Conservation (phyloP, 192 early-diverging fungal genomes). For the Lobosporangium transversale region DNA sequence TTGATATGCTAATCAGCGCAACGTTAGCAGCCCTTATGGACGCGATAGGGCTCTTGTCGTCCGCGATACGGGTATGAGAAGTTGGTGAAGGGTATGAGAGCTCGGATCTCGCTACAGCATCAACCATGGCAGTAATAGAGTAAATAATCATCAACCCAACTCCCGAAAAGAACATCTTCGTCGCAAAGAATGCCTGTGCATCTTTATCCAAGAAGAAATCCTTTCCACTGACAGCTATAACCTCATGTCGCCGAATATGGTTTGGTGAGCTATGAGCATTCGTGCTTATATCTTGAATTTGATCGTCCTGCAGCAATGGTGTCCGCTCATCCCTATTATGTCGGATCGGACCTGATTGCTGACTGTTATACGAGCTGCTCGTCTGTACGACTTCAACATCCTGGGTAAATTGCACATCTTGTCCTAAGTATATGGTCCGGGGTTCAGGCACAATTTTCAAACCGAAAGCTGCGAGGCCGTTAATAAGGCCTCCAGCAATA, state of each 20-base stretch:
- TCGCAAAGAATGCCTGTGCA: conserved; percentile 33
- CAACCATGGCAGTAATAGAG: conserved; percentile 44
- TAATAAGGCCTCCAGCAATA: conserved; percentile 18
- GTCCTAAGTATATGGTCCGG: background rate
- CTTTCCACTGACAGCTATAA: conserved; percentile 21
- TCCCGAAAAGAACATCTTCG: conserved; percentile 39
- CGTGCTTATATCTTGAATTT: background rate
- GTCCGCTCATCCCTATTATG: conserved; percentile 10
- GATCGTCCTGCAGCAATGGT: conserved; percentile 15
- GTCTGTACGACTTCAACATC: background rate
- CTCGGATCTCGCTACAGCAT: conserved; percentile 24
- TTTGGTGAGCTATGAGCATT: background rate
- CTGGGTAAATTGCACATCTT: background rate
- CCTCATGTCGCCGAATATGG: background rate
- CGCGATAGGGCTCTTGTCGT: conserved; percentile 5
- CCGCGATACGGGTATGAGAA: background rate
- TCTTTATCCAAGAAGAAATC: conserved; percentile 36
- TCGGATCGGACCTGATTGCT: too few relatives aligned
- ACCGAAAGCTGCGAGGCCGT: conserved; percentile 8
- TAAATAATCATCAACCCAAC: conserved; percentile 50
- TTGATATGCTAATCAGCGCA: conserved; percentile 38
- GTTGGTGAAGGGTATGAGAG: background rate
- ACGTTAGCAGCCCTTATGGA: conserved; percentile 35
- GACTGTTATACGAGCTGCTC: background rate
- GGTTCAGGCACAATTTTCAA: conserved; percentile 20